Evolutionary conservation across 371 early-diverging fungal species (phyloP), one percentile per base, ranked within the genome.

Genomic region (Mortierella sp.): DNA sequence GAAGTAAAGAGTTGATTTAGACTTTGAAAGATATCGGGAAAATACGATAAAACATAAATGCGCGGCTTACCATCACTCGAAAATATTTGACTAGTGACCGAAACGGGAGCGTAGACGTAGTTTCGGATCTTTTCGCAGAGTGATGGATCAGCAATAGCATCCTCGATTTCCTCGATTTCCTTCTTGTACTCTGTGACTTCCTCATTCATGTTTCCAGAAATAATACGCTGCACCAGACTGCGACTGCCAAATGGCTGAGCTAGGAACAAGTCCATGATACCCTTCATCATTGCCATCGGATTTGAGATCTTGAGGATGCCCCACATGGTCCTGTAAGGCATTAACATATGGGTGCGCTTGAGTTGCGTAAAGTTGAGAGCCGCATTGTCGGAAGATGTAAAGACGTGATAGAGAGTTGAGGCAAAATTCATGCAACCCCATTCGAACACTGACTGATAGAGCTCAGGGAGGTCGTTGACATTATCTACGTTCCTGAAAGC

Each of bases 371-470:
- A 81, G 53, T 89, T 90, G 65, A 89, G 87, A 6, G 86, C 79
- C 1, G 90, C 89, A 33, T 84, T 76, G 61, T 91, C 92, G 4
- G 90, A 90, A 0, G 90, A 86, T 22, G 89, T 85, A 65, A 90
- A 91, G 24, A 89, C 85, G 5, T 86, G 88, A 74, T 92, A 88
- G 36, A 92, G 76, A 2, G 87, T 87, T 66, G 90, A 90, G 0
- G 92, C 92, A 84, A 91, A 89, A 45, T 90, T 92, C 70, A 90
- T 89, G 70, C 89, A 84, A 10, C 89, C 91, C 91, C 89, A 91
- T 64, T 91, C 90, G 73, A 92, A 84, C 5, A 89, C 87, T 21
- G 86, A 86, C 68, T 83, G 83, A 50, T 89, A 86, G 13, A 88
- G 71, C 2, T 61, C 68, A 2, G 92, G 92, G 21, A 92, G 69